Conservation (phyloP, 208 protist genomes). For the Acanthamoeba sp. region DNA sequence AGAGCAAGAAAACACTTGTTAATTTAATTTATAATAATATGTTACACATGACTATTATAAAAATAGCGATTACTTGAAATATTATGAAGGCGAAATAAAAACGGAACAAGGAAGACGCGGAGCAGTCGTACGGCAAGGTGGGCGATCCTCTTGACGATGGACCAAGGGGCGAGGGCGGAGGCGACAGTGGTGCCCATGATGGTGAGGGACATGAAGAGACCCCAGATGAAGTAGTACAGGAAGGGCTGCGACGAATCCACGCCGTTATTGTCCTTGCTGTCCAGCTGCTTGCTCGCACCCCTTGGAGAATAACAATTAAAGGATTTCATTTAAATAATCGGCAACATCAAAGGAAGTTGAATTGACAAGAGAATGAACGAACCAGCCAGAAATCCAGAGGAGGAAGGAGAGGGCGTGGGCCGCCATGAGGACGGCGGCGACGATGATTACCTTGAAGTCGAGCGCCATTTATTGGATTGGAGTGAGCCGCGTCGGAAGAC, state of each 20-base stretch:
- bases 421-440: neutral
- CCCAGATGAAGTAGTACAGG: slow-evolving; percentile 34
- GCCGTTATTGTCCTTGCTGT: neutral
- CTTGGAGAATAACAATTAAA: neutral
- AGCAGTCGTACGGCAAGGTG: neutral
- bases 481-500: neutral
- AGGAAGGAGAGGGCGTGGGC: slow-evolving; percentile 3
- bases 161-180: neutral
- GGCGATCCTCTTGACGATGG: neutral
- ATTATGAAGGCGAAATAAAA: no score
- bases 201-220: slow-evolving; percentile 4
- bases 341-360: neutral
- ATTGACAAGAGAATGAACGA: neutral
- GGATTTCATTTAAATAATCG: neutral
- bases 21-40: no score
- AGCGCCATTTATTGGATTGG: neutral
- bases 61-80: no score
- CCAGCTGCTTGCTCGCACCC: slow-evolving; percentile 29
- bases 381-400: slow-evolving; percentile 35
- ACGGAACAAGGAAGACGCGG: no score
- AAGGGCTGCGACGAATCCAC: neutral
- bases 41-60: no score
- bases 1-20: neutral
- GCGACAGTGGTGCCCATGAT: slow-evolving; percentile 27
- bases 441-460: slow-evolving; percentile 27